phyloP scores from a whole-genome alignment of 2,329 filamentous ascomycete species.

The Claviceps arundinis region DNA sequence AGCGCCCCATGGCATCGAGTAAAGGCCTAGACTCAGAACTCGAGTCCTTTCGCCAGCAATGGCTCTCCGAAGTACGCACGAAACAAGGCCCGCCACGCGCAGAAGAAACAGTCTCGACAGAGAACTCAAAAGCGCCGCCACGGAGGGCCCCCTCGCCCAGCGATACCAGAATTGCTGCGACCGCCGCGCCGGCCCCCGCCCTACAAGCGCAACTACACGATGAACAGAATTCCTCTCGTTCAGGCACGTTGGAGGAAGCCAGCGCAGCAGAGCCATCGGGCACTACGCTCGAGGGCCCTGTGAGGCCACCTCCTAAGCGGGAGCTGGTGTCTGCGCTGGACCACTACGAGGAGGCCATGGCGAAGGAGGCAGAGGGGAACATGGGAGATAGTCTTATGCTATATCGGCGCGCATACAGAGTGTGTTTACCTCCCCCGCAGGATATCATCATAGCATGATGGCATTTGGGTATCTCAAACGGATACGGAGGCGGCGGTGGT shows the following conservation, averaged over 20 bases:
- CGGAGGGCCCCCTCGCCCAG: not conserved
- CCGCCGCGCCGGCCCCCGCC: not conserved
- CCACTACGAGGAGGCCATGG: slow-evolving; percentile 83
- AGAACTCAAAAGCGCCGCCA: not conserved
- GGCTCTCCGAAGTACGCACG: slow-evolving; percentile 65
- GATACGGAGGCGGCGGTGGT: no score
- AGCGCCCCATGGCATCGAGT: slow-evolving; percentile 2
- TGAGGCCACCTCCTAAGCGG: slow-evolving; percentile 11
- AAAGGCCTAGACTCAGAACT: slow-evolving; percentile 50
- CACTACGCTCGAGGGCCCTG: slow-evolving; percentile 8
- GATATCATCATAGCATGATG: no score
- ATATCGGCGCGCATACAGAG: slow-evolving; percentile 82
- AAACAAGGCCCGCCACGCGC: slow-evolving; percentile 9
- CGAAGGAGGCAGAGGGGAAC: slow-evolving; percentile 73
- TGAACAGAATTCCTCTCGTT: slow-evolving; percentile 3
- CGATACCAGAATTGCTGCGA: not conserved
- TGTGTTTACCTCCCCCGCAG: slow-evolving; percentile 20
- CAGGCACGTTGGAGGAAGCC: slow-evolving; percentile 8
- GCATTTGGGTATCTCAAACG: no score
- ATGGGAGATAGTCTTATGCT: slow-evolving; percentile 78
- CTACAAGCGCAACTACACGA: not conserved
- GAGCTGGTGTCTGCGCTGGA: slow-evolving; percentile 69
- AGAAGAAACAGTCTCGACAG: not conserved
- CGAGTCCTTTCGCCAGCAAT: slow-evolving; percentile 72
- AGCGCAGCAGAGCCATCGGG: slow-evolving; percentile 4